Base-by-base conservation (phyloP, 441 rosid genomes). In the Pelargonium citronellum region DNA sequence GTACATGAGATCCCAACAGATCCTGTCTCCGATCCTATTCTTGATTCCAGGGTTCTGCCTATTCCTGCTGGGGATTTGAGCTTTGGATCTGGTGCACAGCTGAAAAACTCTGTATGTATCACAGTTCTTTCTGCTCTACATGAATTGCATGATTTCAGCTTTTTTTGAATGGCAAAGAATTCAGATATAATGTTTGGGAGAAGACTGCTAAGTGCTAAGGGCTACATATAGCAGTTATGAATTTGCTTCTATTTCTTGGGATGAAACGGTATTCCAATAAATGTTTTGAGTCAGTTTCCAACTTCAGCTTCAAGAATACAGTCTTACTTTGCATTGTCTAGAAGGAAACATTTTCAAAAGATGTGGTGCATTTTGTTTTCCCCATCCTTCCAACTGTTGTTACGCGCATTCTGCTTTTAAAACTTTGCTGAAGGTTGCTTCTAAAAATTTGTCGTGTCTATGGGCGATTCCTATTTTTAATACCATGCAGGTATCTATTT, bases 11-110 rank as follows among this genome's bases (percentile, higher is more conserved):
- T 90, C 67, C 97, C 99, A 64, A 90, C 97, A 19, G 98, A 95
- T 83, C 99, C 99, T 64, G 90, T 95, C 7, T 95, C 97, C 73
- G 99, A 95, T 68, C 99, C 99, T 75, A 90, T 92, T 69, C 86
- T 89, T 47, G 87, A 95, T 79, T 73, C 83, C 51, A 86, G 79
- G 69, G 93, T 95, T 82, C 92, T 95, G 68, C 99, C 99, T 3
- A 86, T 90, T 79, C 93, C 93, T 68, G 87, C 78, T 67, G 91
- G 93, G 68, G 86, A 71, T 73, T 80, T 96, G 72, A 89, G 99
- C 82, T 91, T 95, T 66, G 97, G 96, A 67, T 91, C 97, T 75
- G 99, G 99, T 70, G 99, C 96, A 41, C 97, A 79, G 73, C 89
- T 95, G 77, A 95, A 91, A 84, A 91, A 85, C 85, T 87, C 81